Conservation (phyloP, 768 basidiomycete genomes). For the Xerocomellus chrysenteron region DNA sequence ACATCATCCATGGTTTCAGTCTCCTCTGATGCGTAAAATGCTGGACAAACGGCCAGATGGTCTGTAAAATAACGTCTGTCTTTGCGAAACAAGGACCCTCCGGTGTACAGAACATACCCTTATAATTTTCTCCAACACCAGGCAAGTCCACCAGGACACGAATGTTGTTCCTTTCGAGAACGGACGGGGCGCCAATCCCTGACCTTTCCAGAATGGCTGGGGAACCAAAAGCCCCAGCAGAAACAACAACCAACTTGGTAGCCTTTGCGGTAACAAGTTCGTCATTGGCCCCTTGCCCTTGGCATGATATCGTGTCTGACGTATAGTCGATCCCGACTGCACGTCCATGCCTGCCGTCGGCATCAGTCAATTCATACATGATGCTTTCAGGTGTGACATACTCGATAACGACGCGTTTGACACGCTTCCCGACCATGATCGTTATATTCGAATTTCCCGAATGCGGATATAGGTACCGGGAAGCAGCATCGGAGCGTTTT, state of each 20-base stretch:
- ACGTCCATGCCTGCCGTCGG: slow-evolving; percentile 27
- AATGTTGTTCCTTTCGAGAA: slow-evolving; percentile 50
- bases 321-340: slow-evolving; percentile 41
- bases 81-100: not conserved
- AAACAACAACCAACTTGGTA: slow-evolving; percentile 45
- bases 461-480: slow-evolving; percentile 38
- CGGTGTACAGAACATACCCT: slow-evolving; percentile 34
- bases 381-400: not conserved
- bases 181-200: slow-evolving; percentile 58
- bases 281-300: slow-evolving; percentile 9
- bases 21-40: slow-evolving; percentile 43
- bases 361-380: not conserved
- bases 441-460: slow-evolving; percentile 30
- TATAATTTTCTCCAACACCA: slow-evolving; percentile 73
- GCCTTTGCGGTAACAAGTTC: slow-evolving; percentile 27
- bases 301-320: slow-evolving; percentile 25
- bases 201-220: slow-evolving; percentile 59
- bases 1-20: slow-evolving; percentile 49
- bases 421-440: slow-evolving; percentile 27
- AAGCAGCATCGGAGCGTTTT: slow-evolving; percentile 33
- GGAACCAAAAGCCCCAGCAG: slow-evolving; percentile 55
- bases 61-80: slow-evolving; percentile 12
- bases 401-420: slow-evolving; percentile 10
- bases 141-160: slow-evolving; percentile 59
- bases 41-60: slow-evolving; percentile 26